Base-by-base conservation (phyloP, 495 filamentous ascomycete species). In the Penicillium fimorum region DNA sequence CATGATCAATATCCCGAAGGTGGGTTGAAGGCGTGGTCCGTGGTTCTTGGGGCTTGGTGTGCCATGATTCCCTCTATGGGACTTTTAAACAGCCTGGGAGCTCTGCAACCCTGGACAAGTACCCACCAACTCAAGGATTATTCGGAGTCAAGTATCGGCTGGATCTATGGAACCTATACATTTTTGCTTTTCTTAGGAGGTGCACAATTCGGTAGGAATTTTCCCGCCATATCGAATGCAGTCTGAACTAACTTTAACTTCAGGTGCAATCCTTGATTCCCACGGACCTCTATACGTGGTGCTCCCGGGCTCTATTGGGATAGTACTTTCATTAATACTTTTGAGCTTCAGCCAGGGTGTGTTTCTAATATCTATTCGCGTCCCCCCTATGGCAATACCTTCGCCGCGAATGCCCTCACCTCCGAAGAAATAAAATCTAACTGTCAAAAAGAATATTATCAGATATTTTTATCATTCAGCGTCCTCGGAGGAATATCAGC, bases 161-260 rank as follows among this genome's bases (percentile, higher is more conserved):
- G 87, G 87, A 86, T 92, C 41, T 90, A 87, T 61, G 82, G 83
- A 7, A 59, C 87, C 9, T 89, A 87, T 61, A 75, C 76, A 3
- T 88, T 88, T 56, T 73, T 91, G 33, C 69, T 79, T 10, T 84
- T 60, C 20, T 47, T 83, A 42, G 77, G 73, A 4, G 76, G 80
- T 0, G 71, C 79, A 10, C 77, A 79, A 58, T 53, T 60, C 22
- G 62, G 67, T 70, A 48, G 22, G 49, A 18, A 13, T 33, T 22
- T 30, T 20, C 30, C 3, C 4, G 18, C 5, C 5, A 37, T 7
- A n/a, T n/a, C 13, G 13, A n/a, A 15, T 37, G 4, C 33, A 13
- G 13, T 13, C 33, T 35, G 13, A 35, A 35, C 33, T 35, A 35
- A 35, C 33, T 1, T 1, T 2, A 12, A 15, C 12, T 15, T 15